Evolutionary conservation across 208 protist genomes (phyloP).

Genomic region (Leishmania major): DNA sequence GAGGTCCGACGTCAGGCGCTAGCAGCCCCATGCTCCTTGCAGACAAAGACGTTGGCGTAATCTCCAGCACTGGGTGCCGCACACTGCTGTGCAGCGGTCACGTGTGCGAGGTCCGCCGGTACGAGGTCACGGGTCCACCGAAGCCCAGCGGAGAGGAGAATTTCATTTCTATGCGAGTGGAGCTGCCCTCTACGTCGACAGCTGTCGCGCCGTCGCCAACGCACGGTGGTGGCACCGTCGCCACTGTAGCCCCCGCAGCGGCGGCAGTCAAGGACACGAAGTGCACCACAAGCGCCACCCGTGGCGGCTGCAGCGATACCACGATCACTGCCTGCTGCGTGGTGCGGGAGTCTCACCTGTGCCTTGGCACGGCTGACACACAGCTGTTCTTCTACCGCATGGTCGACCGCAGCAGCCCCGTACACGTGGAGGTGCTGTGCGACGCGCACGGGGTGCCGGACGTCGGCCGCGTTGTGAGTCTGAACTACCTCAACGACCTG

Average conservation of each 20-base stretch:
- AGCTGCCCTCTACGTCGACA: conserved; percentile 33
- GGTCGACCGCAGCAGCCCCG: conserved; percentile 55
- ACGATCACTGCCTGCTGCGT: conserved; percentile 87
- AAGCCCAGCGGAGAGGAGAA: conserved; percentile 70
- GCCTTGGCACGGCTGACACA: conserved; percentile 75
- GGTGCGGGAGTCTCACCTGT: conserved; percentile 79
- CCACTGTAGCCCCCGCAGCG: neutral
- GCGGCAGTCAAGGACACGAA: neutral
- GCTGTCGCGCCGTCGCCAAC: neutral
- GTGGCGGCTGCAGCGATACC: conserved; percentile 15
- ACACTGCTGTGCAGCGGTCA: conserved; percentile 62
- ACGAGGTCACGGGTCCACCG: conserved; percentile 34
- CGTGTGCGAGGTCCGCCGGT: conserved; percentile 65
- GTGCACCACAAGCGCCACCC: neutral
- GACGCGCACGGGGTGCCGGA: conserved; percentile 41
- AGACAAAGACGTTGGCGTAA: conserved; percentile 51
- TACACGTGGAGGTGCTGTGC: conserved; percentile 56
- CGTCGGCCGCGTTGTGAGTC: conserved; percentile 60
- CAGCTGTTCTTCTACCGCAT: conserved; percentile 80
- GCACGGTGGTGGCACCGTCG: neutral
- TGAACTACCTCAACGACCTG: conserved; percentile 72
- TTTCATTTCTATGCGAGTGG: conserved; percentile 54
- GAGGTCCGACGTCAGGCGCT: neutral
- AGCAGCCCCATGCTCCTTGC: neutral
- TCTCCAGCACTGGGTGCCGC: conserved; percentile 47